phyloP scores from a whole-genome alignment of 352 stramenopile species.

The Phytophthora chlamydospora region DNA sequence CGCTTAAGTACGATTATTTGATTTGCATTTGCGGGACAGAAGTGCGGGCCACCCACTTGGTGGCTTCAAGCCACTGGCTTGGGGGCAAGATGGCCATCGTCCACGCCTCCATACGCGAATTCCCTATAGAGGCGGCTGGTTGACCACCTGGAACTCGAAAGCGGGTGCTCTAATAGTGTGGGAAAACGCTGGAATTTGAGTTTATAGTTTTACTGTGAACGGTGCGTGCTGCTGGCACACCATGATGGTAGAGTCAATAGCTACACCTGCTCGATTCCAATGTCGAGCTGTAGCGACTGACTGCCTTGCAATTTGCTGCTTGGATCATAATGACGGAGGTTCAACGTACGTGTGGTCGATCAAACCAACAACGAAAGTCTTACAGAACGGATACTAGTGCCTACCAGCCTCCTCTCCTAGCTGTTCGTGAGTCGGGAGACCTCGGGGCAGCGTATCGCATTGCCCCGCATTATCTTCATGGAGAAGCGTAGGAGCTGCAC shows the following conservation, averaged over 20 bases:
- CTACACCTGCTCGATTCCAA: constrained; percentile 9
- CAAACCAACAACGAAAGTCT: constrained; percentile 6
- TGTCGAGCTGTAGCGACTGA: constrained; percentile 6
- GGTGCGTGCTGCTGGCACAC: not conserved
- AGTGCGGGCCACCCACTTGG: too few species aligned
- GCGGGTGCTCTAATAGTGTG: not conserved
- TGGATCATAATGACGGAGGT: not conserved
- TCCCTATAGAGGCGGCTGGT: constrained; percentile 7
- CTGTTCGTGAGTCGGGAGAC: constrained; percentile 32
- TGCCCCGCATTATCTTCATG: constrained; percentile 33
- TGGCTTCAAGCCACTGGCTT: too few species aligned
- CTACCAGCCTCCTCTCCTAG: constrained; percentile 5
- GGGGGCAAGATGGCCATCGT: too few species aligned
- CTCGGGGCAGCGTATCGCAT: constrained; percentile 16
- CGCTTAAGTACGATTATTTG: not conserved
- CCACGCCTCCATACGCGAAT: not conserved
- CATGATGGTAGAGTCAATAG: too few species aligned
- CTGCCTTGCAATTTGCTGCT: not conserved
- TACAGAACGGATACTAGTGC: constrained; percentile 9
- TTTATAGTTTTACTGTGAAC: not conserved
- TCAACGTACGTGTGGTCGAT: not conserved
- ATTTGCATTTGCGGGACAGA: too few species aligned
- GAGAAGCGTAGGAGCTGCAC: constrained; percentile 68
- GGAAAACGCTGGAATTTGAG: not conserved
- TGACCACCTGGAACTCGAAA: not conserved